Evolutionary conservation across 2,329 filamentous ascomycete species (phyloP).

Genomic region (Trichophyton rubrum): DNA sequence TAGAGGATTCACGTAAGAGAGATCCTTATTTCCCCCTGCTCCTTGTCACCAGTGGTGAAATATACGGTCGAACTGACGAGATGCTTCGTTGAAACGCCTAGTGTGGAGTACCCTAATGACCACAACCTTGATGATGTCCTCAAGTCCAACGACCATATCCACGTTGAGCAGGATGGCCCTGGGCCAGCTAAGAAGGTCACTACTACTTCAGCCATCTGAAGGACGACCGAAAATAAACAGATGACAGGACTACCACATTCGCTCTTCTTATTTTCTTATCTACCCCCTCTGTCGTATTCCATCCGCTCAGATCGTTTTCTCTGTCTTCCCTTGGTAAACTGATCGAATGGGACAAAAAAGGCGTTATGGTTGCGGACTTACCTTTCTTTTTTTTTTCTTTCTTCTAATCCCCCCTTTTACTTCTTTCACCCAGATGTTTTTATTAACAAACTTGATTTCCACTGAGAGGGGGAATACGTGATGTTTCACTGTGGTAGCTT

Average conservation of each 20-base stretch:
- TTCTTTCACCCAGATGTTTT: neutral
- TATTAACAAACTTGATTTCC: neutral
- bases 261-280: neutral
- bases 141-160: conserved; percentile 56
- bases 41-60: neutral
- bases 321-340: neutral
- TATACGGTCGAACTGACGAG: neutral
- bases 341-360: neutral
- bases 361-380: neutral
- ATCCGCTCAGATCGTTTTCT: neutral
- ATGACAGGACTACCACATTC: neutral
- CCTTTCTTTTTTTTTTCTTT: neutral
- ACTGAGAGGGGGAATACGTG: neutral
- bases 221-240: neutral
- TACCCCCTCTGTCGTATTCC: neutral
- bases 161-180: conserved; percentile 63
- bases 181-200: conserved; percentile 49
- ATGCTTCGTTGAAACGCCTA: conserved; percentile 27
- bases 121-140: conserved; percentile 47
- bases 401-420: neutral
- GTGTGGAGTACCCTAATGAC: conserved; percentile 60
- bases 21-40: neutral
- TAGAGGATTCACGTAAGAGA: conserved; percentile 72
- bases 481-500: neutral
- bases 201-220: neutral